Evolutionary conservation across 306 rosid genomes (phyloP), one percentile per base, ranked within the genome.

Genomic region (Sphenostylis stenocarpa): DNA sequence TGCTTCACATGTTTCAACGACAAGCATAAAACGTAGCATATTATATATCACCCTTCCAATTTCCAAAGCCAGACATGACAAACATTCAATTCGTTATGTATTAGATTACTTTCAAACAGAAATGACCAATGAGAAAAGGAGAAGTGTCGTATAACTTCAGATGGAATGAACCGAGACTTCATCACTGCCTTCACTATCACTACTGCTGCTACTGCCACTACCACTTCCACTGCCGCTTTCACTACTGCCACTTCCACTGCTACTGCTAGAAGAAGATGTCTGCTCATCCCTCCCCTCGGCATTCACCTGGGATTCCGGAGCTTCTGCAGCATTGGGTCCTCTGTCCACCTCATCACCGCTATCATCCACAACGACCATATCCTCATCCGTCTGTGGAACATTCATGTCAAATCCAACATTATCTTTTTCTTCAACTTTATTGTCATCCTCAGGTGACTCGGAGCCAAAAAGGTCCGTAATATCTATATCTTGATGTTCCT

Each of bases 271-370:
- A 82, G 87, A 52, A 19, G 98, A 92, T 43, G 89, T 80, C 74
- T 81, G 91, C 47, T 78, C 84, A 4, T 78, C 82, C 73, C 87
- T 87, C 65, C 81, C 96, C 85, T 87, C 92, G 4, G 97, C 95
- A 83, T 86, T 90, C 48, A 88, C 92, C 77, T 90, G 97, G 14
- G 92, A 91, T 84, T 87, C 65, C 39, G 88, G 96, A 60, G 93
- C 92, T 82, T 89, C 98, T 34, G 97, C 96, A 10, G 97, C 97
- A 87, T 88, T 92, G 47, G 89, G 93, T 47, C 97, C 96, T 85
- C 86, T 92, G 55, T 92, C 95, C 34, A 81, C 92, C 84, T 92
- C 97, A 60, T 94, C 95, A 7, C 92, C 97, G 24, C 98, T 95
- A 63, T 81, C 98, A 64, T 87, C 93, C 70, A 95, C 95, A 73